Conservation (phyloP, 2,329 filamentous ascomycete genomes). For the Lachnellula hyalina region DNA sequence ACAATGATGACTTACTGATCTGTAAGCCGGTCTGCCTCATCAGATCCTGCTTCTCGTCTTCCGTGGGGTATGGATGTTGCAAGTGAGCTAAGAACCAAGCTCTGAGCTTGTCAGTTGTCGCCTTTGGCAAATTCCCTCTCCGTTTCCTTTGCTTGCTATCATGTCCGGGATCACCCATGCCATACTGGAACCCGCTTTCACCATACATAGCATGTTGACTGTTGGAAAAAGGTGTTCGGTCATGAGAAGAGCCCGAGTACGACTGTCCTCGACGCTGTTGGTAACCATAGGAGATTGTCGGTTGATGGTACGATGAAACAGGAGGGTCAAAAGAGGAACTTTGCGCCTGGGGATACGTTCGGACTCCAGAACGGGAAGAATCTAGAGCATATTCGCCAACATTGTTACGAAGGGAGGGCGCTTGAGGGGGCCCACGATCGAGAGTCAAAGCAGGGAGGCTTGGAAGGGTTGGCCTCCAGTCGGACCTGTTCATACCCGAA, state of each 20-base stretch:
- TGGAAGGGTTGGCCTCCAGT: slow-evolving; percentile 18
- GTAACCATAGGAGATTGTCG: slow-evolving; percentile 16
- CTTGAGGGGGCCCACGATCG: slow-evolving; percentile 4
- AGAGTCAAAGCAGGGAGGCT: slow-evolving; percentile 18
- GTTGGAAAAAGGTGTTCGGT: slow-evolving; percentile 22
- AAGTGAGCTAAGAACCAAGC: slow-evolving; percentile 76
- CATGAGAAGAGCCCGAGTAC: slow-evolving; percentile 19
- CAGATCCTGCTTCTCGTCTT: slow-evolving; percentile 80
- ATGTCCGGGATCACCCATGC: slow-evolving; percentile 4
- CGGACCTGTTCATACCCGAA: slow-evolving; percentile 2
- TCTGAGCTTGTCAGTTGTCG: slow-evolving; percentile 75
- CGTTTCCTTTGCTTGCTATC: slow-evolving; percentile 45
- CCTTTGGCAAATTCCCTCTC: slow-evolving; percentile 84
- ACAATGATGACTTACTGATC: slow-evolving; percentile 57
- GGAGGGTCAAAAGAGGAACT: slow-evolving; percentile 9
- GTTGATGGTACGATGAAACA: slow-evolving; percentile 4
- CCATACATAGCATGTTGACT: slow-evolving; percentile 9
- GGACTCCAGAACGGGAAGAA: slow-evolving; percentile 11
- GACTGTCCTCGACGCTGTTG: slow-evolving; percentile 20
- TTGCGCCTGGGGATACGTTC: slow-evolving; percentile 11
- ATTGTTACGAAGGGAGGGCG: background rate
- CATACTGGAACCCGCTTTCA: slow-evolving; percentile 6
- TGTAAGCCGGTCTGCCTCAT: slow-evolving; percentile 72
- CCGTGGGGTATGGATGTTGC: slow-evolving; percentile 77
- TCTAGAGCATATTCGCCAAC: slow-evolving; percentile 17